Percentiles rank a stretch among this genome's conserved stretches.
phyloP scores from a whole-genome alignment of 441 rosid species.

The Gossypium aridum region DNA sequence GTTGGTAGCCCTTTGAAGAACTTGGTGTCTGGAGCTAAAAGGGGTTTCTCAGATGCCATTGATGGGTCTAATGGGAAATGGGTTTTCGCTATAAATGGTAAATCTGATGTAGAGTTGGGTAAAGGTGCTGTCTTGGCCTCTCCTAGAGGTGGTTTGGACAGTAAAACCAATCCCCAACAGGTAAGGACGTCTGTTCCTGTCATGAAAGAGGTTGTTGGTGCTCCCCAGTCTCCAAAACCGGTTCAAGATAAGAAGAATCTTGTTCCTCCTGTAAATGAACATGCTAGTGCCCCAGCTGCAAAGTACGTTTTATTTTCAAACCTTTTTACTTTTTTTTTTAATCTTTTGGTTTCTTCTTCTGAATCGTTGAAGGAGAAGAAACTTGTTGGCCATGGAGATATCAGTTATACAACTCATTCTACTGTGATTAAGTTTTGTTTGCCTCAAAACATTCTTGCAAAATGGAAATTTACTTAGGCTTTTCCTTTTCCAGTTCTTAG shows the following conservation, averaged over 20 bases:
- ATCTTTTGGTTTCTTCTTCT: not conserved
- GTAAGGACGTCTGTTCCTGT: conserved; percentile 10
- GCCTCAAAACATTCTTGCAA: not conserved
- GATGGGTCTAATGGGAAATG: conserved; percentile 38
- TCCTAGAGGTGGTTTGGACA: conserved; percentile 28
- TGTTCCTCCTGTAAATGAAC: conserved; percentile 30
- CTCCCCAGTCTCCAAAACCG: conserved; percentile 31
- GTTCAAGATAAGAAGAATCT: conserved; percentile 33
- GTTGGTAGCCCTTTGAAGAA: conserved; percentile 27
- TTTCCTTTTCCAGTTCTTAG: not conserved
- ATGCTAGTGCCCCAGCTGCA: conserved; percentile 43
- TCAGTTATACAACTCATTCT: no score
- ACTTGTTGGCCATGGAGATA: not conserved
- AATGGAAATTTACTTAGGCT: not conserved
- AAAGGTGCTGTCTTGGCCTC: conserved; percentile 39
- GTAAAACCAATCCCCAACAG: conserved; percentile 25
- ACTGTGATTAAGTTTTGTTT: not conserved
- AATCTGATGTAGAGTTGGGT: conserved; percentile 42
- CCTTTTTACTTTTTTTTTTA: not conserved
- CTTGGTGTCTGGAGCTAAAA: conserved; percentile 54
- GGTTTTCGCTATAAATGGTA: conserved; percentile 34
- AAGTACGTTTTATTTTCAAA: conserved; percentile 31
- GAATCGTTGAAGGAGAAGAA: not conserved
- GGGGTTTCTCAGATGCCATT: conserved; percentile 60
- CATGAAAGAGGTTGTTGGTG: conserved; percentile 24